These are phyloP conservation scores for Alternaria metachromatica DNA, from an alignment of 2,329 filamentous ascomycete genomes.

Conservation along the genomic window DNA sequence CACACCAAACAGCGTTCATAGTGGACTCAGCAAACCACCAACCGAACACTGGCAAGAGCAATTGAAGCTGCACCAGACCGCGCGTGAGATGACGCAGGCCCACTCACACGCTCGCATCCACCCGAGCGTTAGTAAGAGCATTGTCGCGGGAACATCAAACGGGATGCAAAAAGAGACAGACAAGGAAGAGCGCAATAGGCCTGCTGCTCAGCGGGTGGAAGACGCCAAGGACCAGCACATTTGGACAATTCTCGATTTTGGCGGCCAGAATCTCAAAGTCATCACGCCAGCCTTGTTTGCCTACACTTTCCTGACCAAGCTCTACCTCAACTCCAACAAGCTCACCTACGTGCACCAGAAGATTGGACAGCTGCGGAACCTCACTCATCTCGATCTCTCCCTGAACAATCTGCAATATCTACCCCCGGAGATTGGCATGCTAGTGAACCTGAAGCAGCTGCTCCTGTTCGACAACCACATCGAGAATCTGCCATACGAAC, in stretches of 20 bases:
- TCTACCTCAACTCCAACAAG: constrained; percentile 94
- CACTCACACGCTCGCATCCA: constrained; percentile 78
- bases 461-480: constrained; percentile 92
- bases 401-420: constrained; percentile 83
- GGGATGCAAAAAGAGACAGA: constrained; percentile 57
- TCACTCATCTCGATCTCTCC: constrained; percentile 86
- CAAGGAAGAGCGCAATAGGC: constrained; percentile 68
- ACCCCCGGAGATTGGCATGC: constrained; percentile 94
- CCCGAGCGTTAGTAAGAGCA: constrained; percentile 72
- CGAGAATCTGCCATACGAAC: constrained; percentile 78
- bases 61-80: constrained; percentile 77
- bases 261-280: constrained; percentile 90
- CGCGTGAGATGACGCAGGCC: constrained; percentile 71
- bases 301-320: constrained; percentile 87
- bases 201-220: constrained; percentile 63
- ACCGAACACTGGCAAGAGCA: constrained; percentile 88
- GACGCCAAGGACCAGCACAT: constrained; percentile 65
- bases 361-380: constrained; percentile 81
- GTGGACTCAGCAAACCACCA: constrained; percentile 63
- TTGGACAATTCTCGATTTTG: constrained; percentile 93
- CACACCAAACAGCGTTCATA: constrained; percentile 62
- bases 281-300: constrained; percentile 79
- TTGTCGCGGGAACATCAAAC: constrained; percentile 61
- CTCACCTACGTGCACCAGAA: constrained; percentile 78
- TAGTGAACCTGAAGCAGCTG: constrained; percentile 86